These are phyloP conservation scores for Blastobotrys capitulatus DNA, from an alignment of 1,139 yeast species.

Conservation along the genomic window DNA sequence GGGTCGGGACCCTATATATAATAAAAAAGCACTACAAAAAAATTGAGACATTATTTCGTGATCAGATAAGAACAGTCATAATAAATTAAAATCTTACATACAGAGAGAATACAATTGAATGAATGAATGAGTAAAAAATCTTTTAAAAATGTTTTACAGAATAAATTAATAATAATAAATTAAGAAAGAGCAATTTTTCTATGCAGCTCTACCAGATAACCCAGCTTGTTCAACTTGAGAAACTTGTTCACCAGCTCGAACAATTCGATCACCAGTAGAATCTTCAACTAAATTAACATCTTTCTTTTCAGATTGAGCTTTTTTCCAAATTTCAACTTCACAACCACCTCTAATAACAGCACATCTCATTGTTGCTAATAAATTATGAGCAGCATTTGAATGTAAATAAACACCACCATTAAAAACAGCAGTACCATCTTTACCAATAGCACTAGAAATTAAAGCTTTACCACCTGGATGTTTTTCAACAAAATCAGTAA, in stretches of 20 bases:
- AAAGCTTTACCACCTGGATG: conserved; percentile 98
- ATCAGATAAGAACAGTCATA: too few species aligned
- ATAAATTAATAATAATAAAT: neutral
- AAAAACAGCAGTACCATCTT: conserved; percentile 95
- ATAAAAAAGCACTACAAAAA: conserved; percentile 4
- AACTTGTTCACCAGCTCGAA: conserved; percentile 57
- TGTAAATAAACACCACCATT: conserved; percentile 97
- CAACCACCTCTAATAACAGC: conserved; percentile 89
- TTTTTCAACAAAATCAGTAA: conserved; percentile 73
- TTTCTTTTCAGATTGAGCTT: conserved; percentile 51
- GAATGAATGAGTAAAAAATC: too few species aligned
- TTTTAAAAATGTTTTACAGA: neutral
- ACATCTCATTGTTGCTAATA: conserved; percentile 92
- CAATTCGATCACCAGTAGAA: conserved; percentile 47
- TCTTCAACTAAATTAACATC: conserved; percentile 49
- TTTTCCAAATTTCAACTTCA: conserved; percentile 75
- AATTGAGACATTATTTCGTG: too few species aligned
- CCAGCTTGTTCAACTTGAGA: conserved; percentile 36
- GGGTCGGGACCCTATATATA: too few species aligned
- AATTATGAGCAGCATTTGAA: conserved; percentile 95
- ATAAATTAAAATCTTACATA: too few species aligned
- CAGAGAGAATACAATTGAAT: too few species aligned
- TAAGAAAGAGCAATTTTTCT: conserved; percentile 10
- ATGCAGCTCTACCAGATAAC: conserved; percentile 32
- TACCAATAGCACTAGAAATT: conserved; percentile 80